phyloP scores from a whole-genome alignment of 257 asterid genomes.

The Solanum piurae region DNA sequence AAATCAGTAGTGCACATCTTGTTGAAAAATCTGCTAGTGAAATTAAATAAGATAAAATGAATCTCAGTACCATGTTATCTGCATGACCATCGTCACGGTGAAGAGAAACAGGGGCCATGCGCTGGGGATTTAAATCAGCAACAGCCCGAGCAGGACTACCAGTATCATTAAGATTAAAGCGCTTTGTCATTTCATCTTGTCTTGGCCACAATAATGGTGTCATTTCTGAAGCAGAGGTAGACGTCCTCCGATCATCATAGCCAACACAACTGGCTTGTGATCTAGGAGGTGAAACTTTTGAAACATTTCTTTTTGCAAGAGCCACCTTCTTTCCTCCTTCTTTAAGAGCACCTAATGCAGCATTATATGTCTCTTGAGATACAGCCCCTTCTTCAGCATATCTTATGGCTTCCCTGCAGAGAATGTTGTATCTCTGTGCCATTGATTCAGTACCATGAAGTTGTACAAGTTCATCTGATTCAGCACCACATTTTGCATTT shows the following conservation, averaged over 20 bases:
- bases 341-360: conserved; percentile 48
- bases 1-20: not conserved
- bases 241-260: conserved; percentile 42
- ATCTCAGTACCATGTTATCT: conserved; percentile 50
- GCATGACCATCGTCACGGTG: conserved; percentile 35
- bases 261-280: conserved; percentile 41
- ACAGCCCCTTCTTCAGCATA: conserved; percentile 81
- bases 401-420: conserved; percentile 77
- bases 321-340: conserved; percentile 66
- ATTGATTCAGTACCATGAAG: conserved; percentile 37
- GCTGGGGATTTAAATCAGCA: conserved; percentile 35
- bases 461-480: conserved; percentile 40
- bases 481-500: conserved; percentile 51
- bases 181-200: conserved; percentile 50
- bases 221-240: conserved; percentile 30
- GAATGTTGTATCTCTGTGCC: conserved; percentile 47
- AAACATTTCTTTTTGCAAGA: conserved; percentile 49
- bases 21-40: not conserved
- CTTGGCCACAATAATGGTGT: conserved; percentile 71
- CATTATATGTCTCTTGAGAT: conserved; percentile 50
- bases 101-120: conserved; percentile 48
- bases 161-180: conserved; percentile 55
- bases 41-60: not conserved
- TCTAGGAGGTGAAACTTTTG: conserved; percentile 43
- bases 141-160: conserved; percentile 32